Conservation (phyloP, 1,284 basidiomycete species). For the Chondrostereum purpureum region DNA sequence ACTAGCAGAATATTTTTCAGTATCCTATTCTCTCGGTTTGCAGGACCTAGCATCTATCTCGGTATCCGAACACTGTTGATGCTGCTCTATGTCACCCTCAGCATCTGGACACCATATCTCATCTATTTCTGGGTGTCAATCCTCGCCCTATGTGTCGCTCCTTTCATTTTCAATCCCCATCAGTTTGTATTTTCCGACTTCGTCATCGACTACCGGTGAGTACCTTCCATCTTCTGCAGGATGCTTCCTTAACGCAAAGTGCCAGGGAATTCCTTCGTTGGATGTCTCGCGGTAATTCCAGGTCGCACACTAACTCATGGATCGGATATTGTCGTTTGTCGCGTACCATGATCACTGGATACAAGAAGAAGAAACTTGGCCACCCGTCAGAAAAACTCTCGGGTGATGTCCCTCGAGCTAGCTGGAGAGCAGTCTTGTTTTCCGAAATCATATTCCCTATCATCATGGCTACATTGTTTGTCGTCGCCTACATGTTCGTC, state of each 20-base stretch:
- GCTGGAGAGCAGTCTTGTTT: constrained; percentile 83
- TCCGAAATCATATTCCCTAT: constrained; percentile 86
- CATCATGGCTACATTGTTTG: constrained; percentile 77
- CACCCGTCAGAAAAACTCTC: constrained; percentile 93
- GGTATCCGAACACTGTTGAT: constrained; percentile 88
- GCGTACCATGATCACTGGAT: constrained; percentile 92
- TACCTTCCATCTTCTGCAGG: constrained; percentile 5
- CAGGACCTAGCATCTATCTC: constrained; percentile 93
- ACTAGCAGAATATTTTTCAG: constrained; percentile 90
- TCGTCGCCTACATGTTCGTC: constrained; percentile 86
- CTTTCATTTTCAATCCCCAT: constrained; percentile 96
- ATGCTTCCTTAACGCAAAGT: too few species aligned
- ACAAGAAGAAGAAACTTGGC: constrained; percentile 94
- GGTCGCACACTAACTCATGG: constrained; percentile 96
- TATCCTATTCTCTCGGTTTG: constrained; percentile 92
- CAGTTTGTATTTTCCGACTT: constrained; percentile 95
- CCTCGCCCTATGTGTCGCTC: constrained; percentile 81
- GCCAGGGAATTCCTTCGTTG: constrained; percentile 86
- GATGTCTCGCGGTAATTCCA: constrained; percentile 96
- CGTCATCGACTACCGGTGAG: constrained; percentile 88
- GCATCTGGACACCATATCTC: constrained; percentile 84
- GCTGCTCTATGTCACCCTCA: constrained; percentile 85
- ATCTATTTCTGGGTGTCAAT: constrained; percentile 96
- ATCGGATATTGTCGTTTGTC: constrained; percentile 95
- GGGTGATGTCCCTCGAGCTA: constrained; percentile 84